Evolutionary conservation across 2,329 filamentous ascomycete species (phyloP), one percentile per base, ranked within the genome.

Genomic region (Alternaria triticina): DNA sequence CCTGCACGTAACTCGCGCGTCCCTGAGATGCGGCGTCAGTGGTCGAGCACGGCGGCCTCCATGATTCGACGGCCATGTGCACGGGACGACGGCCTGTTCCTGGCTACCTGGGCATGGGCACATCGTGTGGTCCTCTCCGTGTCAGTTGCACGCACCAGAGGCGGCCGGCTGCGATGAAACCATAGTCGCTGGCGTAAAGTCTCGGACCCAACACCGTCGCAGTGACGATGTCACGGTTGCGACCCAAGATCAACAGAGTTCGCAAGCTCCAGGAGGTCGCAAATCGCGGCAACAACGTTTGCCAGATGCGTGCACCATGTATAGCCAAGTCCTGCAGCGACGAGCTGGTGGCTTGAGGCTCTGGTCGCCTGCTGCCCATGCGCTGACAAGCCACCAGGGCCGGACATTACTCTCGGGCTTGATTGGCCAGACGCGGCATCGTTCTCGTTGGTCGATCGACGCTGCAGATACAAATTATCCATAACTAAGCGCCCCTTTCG

Each of bases 31-130:
- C 73, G 76, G 77, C 74, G 72, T 62, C 62, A 52, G 65, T 64
- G 64, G 67, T 64, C 49, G 67, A 52, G 59, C 68, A 64, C 58
- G 71, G 66, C 69, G 65, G 55, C 54, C 47, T 40, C 33, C 56
- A 51, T 79, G 75, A 79, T 80, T 79, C 62, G 77, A 66, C 59
- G 63, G 68, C 50, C 59, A 68, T 57, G 70, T 63, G 74, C 71
- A 76, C 72, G 69, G 76, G 68, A 72, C 75, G 67, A 69, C 68
- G 69, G 67, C 71, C 65, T 72, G 72, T 70, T 47, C 54, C 40
- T 43, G 17, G 36, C 36, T 40, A 40, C 36, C 36, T 40, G 36
- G 36, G 36, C 36, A 40, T 40, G 60, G 59, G 36, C 50, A 69
- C 59, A 59, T 51, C 58, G 57, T 64, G 55, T 63, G 67, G 67